Percentiles rank a stretch among this genome's conserved stretches.
Conservation (phyloP, 345 rosid species). For the Citrus inodora region DNA sequence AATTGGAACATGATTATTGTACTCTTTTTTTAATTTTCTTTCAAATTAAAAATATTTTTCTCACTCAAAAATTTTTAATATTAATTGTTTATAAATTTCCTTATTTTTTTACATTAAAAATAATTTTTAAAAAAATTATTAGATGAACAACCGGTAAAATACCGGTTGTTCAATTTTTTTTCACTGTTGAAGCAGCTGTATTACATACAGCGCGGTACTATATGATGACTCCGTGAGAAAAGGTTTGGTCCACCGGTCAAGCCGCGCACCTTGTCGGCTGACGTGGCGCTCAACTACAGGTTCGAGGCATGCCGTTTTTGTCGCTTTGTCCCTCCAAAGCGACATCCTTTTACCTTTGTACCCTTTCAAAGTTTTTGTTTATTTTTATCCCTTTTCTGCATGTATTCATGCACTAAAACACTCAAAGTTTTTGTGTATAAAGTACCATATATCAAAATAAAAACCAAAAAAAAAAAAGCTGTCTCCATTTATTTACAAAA, state of each 20-base stretch:
- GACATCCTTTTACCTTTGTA: conserved; percentile 3
- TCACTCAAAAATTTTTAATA: too few species aligned
- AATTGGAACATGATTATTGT: too few species aligned
- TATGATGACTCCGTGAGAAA: too few species aligned
- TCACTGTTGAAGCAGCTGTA: too few species aligned
- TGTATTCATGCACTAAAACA: background rate
- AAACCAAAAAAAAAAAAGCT: background rate
- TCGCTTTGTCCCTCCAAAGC: conserved; percentile 37
- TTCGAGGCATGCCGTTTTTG: conserved; percentile 32
- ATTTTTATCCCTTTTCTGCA: background rate
- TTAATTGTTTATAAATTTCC: too few species aligned
- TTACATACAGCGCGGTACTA: too few species aligned
- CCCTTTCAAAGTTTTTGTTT: background rate
- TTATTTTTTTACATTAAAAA: too few species aligned
- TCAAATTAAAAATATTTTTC: too few species aligned
- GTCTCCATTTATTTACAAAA: background rate
- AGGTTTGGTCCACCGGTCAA: conserved; percentile 21
- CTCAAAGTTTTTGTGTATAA: background rate
- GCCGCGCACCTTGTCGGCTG: conserved; percentile 35
- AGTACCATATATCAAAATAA: background rate
- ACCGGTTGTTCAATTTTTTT: too few species aligned
- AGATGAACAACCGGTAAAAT: too few species aligned
- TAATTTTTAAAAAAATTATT: too few species aligned
- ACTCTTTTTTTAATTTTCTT: too few species aligned
- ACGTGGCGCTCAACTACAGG: conserved; percentile 23